Conservation (phyloP, 2,329 filamentous ascomycete species). For the Colletotrichum camelliae region DNA sequence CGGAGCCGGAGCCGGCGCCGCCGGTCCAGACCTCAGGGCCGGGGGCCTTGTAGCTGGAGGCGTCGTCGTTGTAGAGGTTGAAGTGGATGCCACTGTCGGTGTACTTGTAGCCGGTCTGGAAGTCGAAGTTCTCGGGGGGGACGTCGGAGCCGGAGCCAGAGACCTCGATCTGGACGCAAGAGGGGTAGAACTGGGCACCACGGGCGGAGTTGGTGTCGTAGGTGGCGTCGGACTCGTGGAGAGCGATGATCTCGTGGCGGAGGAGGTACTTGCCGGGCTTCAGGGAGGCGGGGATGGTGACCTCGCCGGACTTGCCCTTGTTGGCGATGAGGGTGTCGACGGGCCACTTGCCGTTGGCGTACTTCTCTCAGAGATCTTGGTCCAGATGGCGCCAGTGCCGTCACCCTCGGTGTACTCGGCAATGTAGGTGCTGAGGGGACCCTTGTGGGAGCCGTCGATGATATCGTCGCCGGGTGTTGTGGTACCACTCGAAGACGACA, state of each 20-base stretch:
- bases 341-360: conserved; percentile 46
- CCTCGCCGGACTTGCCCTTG: conserved; percentile 50
- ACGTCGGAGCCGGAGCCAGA: conserved; percentile 56
- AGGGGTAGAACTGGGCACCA: conserved; percentile 60
- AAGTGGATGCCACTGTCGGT: conserved; percentile 62
- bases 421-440: conserved; percentile 59
- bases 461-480: conserved; percentile 57
- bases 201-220: conserved; percentile 36
- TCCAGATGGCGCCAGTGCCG: conserved; percentile 56
- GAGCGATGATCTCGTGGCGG: conserved; percentile 61
- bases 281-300: conserved; percentile 51
- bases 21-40: conserved; percentile 38
- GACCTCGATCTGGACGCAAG: conserved; percentile 66
- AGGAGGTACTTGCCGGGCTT: conserved; percentile 58
- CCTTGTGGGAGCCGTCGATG: conserved; percentile 57
- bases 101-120: conserved; percentile 60
- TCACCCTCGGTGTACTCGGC: conserved; percentile 45
- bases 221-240: conserved; percentile 48
- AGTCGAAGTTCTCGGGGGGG: conserved; percentile 47
- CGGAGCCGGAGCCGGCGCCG: conserved; percentile 20
- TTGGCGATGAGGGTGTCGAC: conserved; percentile 51
- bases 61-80: conserved; percentile 57
- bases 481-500: conserved; percentile 55
- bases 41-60: conserved; percentile 37
- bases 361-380: conserved; percentile 46